Base-by-base conservation (phyloP, 2,329 filamentous ascomycete species). In the Pseudomassariella vexata region DNA sequence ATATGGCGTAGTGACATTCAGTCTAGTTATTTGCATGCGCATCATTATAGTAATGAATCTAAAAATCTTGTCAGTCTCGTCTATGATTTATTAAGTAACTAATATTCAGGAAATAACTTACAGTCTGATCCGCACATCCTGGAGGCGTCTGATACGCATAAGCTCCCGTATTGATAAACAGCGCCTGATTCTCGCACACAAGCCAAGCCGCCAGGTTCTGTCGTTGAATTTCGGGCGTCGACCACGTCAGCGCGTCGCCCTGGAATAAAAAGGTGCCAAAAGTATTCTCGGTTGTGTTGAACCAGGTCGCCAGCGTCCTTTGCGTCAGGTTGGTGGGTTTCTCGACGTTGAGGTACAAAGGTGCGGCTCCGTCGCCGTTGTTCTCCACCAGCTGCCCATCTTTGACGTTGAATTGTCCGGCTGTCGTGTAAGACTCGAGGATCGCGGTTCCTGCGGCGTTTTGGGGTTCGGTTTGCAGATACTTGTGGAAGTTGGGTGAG, bases 161-260 rank as follows among this genome's bases (percentile, higher is more conserved):
- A 10, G 69, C 70, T 1, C 76, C 74, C 34, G 76, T 62, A 45
- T 79, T 79, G 45, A 78, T 64, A 45, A 70, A 77, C 39, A 79
- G 41, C 27, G 47, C 49, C 53, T 73, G 65, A 5, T 59, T 57
- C 27, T 55, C 57, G 40, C 73, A 79, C 32, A 79, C 73, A 41
- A 76, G 65, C 72, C 73, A 79, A 2, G 75, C 74, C 14, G 65
- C 68, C 26, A 63, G 46, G 47, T 79, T 79, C 30, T 71, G 73
- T 21, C 74, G 51, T 29, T 56, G 53, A 20, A 78, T 53, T 16
- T 60, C 63, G 2, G 62, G 48, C 10, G 59, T 61, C 32, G 52
- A 62, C 75, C 74, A 79, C 9, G 67, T 69, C 20, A 78, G 48
- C 3, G 71, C 65, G 49, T 79, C 74, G n/a, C 73, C 73, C 40